Base-by-base conservation (phyloP, 2,329 filamentous ascomycete genomes). In the Colletotrichum endophyticum region DNA sequence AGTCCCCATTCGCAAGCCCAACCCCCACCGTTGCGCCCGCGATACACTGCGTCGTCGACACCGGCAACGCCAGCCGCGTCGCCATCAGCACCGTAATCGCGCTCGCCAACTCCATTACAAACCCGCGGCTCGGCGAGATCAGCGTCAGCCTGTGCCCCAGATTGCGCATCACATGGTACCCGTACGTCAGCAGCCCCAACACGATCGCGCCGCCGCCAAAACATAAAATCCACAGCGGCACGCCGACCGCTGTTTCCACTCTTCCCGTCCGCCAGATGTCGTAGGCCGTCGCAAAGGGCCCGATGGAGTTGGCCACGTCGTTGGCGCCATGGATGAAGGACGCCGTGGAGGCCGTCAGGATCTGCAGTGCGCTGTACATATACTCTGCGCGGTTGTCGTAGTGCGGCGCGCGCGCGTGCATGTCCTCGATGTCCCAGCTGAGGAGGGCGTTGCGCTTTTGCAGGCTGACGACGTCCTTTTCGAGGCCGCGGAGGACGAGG, bases 141-240 rank as follows among this genome's bases (percentile, higher is more conserved):
- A 89, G 85, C 16, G 89, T 91, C 77, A 91, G 85, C 57, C 89
- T 86, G 83, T 91, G 91, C 11, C 89, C 89, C 72, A 91, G 86
- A 63, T 88, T 88, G 68, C 88, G 86, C 88, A 92, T 91, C 80
- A 93, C 92, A 80, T 92, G 91, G 82, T 92, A 93, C 9, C 91
- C 91, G 79, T 92, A 93, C 12, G 90, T 91, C 84, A 89, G 86
- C 75, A 93, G 85, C n/a, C 91, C 91, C n/a, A 91, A 80, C 61
- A 88, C 88, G 30, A 91, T 88, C 64, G 85, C 84, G 1, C 84
- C 81, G 74, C 88, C 88, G 19, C 88, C 87, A 34, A 89, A 85
- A 66, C 86, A 86, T 15, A 90, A 82, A 74, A 90, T 84, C 88
- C 89, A 91, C 53, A 88, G 78, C 2, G 89, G 89, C 19, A 88